Conservation (phyloP, 2,329 filamentous ascomycete genomes). For the Penicillium aurantiogriseum region DNA sequence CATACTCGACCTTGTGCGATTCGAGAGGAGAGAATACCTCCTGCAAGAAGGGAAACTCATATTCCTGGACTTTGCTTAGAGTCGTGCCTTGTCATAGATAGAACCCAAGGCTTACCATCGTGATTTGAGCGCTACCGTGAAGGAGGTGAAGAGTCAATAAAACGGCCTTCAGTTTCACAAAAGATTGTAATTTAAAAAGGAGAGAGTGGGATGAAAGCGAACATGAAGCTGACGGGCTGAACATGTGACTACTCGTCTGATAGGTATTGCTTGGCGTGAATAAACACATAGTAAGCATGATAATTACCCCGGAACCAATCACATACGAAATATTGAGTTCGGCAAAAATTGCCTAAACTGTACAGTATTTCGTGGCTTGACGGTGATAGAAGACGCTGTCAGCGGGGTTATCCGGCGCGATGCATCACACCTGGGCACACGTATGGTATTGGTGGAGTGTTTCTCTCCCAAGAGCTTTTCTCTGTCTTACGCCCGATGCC, state of each 20-base stretch:
- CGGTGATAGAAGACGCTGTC: background rate
- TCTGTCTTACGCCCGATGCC: constrained; percentile 9
- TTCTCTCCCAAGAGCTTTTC: background rate
- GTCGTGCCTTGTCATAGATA: background rate
- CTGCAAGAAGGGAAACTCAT: constrained; percentile 34
- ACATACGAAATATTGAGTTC: background rate
- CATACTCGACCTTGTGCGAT: constrained; percentile 31
- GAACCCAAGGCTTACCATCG: background rate
- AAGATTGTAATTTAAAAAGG: background rate
- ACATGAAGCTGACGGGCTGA: background rate
- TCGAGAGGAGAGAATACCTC: constrained; percentile 28
- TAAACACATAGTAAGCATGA: background rate
- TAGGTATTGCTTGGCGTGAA: background rate
- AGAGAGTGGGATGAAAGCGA: background rate
- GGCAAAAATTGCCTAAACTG: constrained; percentile 14
- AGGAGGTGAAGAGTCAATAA: background rate
- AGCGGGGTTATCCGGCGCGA: background rate
- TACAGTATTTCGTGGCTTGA: background rate
- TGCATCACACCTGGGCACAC: background rate
- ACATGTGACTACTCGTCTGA: constrained; percentile 9
- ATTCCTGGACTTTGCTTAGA: constrained; percentile 13
- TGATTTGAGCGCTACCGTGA: background rate
- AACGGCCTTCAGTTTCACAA: background rate
- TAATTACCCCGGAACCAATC: constrained; percentile 11
- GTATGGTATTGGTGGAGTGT: background rate